phyloP scores from a whole-genome alignment of 1,139 yeast species.

The Saccharomycopsis hybrid region DNA sequence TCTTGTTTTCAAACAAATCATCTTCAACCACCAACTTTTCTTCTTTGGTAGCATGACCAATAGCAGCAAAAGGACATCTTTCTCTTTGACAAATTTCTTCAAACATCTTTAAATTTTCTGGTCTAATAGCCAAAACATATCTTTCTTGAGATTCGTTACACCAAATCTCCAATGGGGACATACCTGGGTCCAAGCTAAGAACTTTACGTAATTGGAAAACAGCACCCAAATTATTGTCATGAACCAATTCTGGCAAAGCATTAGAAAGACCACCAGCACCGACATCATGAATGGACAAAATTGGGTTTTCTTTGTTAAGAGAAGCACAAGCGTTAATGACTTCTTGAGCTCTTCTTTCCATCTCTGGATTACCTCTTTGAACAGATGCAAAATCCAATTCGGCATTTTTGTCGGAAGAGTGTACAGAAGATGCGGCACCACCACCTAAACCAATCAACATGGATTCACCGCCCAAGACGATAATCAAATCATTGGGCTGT shows the following conservation, averaged over 20 bases:
- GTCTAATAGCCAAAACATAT: conserved; percentile 88
- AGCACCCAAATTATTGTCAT: conserved; percentile 95
- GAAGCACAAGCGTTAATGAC: conserved; percentile 93
- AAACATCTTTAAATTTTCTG: conserved; percentile 67
- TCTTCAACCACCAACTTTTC: conserved; percentile 79
- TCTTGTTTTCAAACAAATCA: conserved; percentile 65
- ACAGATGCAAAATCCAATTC: conserved; percentile 97
- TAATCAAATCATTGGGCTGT: conserved; percentile 87
- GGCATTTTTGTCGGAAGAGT: conserved; percentile 94
- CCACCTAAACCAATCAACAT: conserved; percentile 99
- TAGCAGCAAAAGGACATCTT: conserved; percentile 94
- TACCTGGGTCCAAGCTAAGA: conserved; percentile 89
- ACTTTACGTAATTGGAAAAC: conserved; percentile 85
- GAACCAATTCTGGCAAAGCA: conserved; percentile 95
- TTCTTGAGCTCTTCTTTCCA: conserved; percentile 98
- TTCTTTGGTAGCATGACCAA: conserved; percentile 89
- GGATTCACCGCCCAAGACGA: conserved; percentile 97
- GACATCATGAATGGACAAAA: conserved; percentile 95
- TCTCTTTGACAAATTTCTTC: conserved; percentile 84
- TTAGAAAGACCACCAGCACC: conserved; percentile 99
- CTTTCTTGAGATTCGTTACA: conserved; percentile 99
- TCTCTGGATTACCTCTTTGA: conserved; percentile 98
- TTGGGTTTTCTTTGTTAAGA: conserved; percentile 74
- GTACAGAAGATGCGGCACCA: conserved; percentile 96
- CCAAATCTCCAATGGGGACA: conserved; percentile 99